Conservation (phyloP, 202 grass and related monocot genomes). For the Carex arenaria region DNA sequence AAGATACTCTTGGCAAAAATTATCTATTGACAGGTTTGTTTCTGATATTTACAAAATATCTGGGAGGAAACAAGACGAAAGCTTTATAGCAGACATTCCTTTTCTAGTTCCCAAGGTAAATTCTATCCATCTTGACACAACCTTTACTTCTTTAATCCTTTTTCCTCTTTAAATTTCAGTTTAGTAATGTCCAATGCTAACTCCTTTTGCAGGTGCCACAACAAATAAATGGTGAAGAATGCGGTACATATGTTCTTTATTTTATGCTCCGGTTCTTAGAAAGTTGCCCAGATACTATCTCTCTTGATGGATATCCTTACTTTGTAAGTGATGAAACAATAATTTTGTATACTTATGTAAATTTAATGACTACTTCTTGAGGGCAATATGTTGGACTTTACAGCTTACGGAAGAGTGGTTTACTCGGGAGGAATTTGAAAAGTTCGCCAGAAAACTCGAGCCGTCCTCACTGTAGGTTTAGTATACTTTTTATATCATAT, state of each 20-base stretch:
- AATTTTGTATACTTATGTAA: neutral
- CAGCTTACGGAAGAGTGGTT: conserved; percentile 24
- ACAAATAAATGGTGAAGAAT: conserved; percentile 66
- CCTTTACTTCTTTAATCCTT: neutral
- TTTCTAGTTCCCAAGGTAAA: conserved; percentile 79
- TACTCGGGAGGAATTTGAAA: conserved; percentile 23
- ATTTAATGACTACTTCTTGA: neutral
- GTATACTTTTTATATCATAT: conserved; percentile 13
- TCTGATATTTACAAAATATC: conserved; percentile 64
- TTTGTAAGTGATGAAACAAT: conserved; percentile 20
- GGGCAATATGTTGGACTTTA: neutral
- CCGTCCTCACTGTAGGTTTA: neutral
- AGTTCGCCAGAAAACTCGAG: neutral
- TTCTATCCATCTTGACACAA: neutral
- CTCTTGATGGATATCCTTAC: conserved; percentile 39
- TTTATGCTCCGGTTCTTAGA: conserved; percentile 62
- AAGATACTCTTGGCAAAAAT: neutral
- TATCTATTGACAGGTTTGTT: conserved; percentile 46
- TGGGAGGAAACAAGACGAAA: conserved; percentile 46
- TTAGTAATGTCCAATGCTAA: conserved; percentile 7
- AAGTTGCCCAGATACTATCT: conserved; percentile 43
- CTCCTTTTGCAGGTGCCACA: conserved; percentile 69
- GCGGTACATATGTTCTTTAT: conserved; percentile 80
- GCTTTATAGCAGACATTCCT: conserved; percentile 57
- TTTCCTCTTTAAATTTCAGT: neutral